Evolutionary conservation across 2,329 filamentous ascomycete species (phyloP), one percentile per base, ranked within the genome.

Genomic region (Fusarium sublunatum): DNA sequence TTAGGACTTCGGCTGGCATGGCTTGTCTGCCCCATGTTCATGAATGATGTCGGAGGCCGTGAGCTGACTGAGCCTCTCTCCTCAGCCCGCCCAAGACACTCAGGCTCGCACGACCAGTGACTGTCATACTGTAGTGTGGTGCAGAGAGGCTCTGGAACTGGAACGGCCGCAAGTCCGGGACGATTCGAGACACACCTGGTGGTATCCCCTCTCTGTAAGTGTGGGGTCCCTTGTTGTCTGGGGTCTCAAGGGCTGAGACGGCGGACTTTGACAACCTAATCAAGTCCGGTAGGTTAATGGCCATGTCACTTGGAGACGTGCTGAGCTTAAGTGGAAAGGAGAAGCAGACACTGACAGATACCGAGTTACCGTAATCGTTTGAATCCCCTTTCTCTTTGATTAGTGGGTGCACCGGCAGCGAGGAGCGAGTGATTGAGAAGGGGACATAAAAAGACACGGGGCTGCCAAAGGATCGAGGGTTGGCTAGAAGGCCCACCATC

Each of bases 101-200:
- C 53, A 48, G 62, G 50, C 39, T 46, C 52, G 53, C 32, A 44
- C 39, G 36, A 42, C 44, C 45, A 53, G 46, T 41, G 38, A 42
- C 43, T 46, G 39, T 44, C n/a, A 36, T 48, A 41, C 40, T 48
- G 53, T 22, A 65, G 40, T 44, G 55, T 65, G 56, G 42, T 63
- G 50, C 34, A 61, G 36, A 52, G 62, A 65, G 54, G 53, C 62
- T 65, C 62, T 67, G 62, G 54, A 66, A 53, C 63, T 63, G 61
- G 54, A 66, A 56, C 63, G 44, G 63, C 50, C 51, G 58, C 43
- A 61, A 42, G 43, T 45, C 61, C 58, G 48, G 53, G 53, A 62
- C 34, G 38, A 65, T 50, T 65, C 52, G 52, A 66, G 46, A 64
- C 56, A 47, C 51, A 41, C 34, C 47, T 54, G 50, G 47, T 64